Evolutionary conservation across 208 protist species (phyloP).

Genomic region (Tetramitus jugosus): DNA sequence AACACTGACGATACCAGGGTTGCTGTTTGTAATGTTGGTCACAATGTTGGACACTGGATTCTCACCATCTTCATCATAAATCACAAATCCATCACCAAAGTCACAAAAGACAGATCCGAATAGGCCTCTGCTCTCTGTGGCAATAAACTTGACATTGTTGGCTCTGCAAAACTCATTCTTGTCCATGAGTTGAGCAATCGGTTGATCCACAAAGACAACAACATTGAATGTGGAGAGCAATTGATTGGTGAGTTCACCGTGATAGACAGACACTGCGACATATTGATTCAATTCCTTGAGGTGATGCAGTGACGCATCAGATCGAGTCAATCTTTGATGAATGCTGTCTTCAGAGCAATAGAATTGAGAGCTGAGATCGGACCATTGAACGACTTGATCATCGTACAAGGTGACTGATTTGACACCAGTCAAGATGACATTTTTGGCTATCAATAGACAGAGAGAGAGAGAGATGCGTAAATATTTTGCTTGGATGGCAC

Average conservation of each 20-base stretch:
- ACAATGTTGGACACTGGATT: background rate
- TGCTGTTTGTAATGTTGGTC: conserved; percentile 14
- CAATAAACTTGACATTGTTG: conserved; percentile 14
- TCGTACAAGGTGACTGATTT: conserved; percentile 22
- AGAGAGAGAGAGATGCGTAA: no score
- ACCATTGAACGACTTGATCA: background rate
- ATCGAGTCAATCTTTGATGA: conserved; percentile 42
- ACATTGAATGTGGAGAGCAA: background rate
- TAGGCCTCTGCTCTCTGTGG: conserved; percentile 15
- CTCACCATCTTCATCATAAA: conserved; percentile 22
- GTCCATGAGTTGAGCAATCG: background rate
- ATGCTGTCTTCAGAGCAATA: conserved; percentile 3
- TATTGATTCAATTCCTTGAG: conserved; percentile 76
- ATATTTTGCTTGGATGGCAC: no score
- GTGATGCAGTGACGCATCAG: conserved; percentile 45
- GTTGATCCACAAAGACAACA: background rate
- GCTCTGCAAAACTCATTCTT: conserved; percentile 11
- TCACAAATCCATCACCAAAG: conserved; percentile 22
- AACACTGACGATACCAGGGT: conserved; percentile 1
- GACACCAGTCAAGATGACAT: conserved; percentile 25
- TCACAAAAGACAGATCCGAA: conserved; percentile 25
- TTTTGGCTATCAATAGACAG: conserved; percentile 29
- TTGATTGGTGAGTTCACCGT: background rate
- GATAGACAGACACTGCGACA: conserved; percentile 49
- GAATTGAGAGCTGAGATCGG: conserved; percentile 23